A percentile compares a stretch with the other conserved stretches of the same genome.
phyloP scores from a whole-genome alignment of 2,329 filamentous ascomycete species.

The Colletotrichum falcatum region DNA sequence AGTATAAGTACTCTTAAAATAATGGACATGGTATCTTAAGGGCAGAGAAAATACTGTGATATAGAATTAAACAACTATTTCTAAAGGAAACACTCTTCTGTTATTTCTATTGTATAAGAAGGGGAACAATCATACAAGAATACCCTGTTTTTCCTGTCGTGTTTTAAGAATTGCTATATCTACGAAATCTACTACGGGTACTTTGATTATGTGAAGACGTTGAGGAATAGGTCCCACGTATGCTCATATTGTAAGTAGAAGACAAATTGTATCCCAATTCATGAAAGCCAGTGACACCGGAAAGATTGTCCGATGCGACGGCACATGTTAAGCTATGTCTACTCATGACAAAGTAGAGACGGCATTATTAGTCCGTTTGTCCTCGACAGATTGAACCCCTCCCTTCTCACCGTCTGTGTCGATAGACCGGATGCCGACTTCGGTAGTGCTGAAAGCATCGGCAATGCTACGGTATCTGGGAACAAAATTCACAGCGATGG shows the following conservation, averaged over 20 bases:
- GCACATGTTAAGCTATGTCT: too few relatives aligned
- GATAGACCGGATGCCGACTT: slow-evolving; percentile 55
- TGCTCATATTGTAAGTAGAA: neutral
- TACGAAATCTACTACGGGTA: neutral
- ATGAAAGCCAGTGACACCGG: neutral
- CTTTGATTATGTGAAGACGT: neutral
- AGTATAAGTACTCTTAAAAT: too few relatives aligned
- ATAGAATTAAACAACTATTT: too few relatives aligned
- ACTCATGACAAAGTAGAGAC: slow-evolving; percentile 5
- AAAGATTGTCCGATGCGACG: neutral
- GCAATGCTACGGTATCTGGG: slow-evolving; percentile 72
- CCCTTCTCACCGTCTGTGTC: slow-evolving; percentile 43
- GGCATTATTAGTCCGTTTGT: slow-evolving; percentile 28
- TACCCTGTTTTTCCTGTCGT: too few relatives aligned
- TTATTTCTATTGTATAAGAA: too few relatives aligned
- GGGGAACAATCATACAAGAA: too few relatives aligned
- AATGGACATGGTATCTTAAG: too few relatives aligned
- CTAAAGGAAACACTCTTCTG: too few relatives aligned
- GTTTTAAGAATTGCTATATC: too few relatives aligned
- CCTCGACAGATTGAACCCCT: slow-evolving; percentile 29
- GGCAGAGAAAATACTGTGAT: too few relatives aligned
- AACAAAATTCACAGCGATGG: slow-evolving; percentile 73
- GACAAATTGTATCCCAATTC: neutral
- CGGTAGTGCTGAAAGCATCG: slow-evolving; percentile 65
- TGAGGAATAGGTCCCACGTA: too few relatives aligned